Evolutionary conservation across 2,329 filamentous ascomycete genomes (phyloP).

Genomic region (Magnaporthiopsis rhizophila): DNA sequence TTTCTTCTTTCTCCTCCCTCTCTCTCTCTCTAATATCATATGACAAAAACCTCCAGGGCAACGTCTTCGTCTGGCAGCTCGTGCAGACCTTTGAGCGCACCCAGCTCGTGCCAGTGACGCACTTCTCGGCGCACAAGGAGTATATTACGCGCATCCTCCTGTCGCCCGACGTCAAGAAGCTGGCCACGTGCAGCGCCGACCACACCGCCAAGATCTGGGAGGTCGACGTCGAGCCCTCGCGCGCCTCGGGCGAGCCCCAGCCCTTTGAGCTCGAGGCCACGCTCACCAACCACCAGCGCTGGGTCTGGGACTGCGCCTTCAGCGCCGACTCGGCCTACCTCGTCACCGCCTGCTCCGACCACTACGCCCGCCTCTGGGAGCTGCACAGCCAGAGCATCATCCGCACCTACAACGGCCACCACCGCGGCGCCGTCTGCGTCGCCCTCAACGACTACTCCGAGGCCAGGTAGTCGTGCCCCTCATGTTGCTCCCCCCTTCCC

Average conservation of each 20-base stretch:
- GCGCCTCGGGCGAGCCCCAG: constrained; percentile 30
- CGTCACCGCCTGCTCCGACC: constrained; percentile 87
- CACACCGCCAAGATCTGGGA: constrained; percentile 96
- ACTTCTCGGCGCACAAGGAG: constrained; percentile 83
- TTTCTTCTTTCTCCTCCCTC: too few relatives aligned
- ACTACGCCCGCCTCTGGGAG: constrained; percentile 90
- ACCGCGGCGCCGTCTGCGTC: constrained; percentile 85
- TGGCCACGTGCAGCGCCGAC: constrained; percentile 89
- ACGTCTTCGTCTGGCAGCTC: constrained; percentile 96
- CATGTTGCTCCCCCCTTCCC: neutral
- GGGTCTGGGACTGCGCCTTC: constrained; percentile 97
- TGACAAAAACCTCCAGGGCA: constrained; percentile 52
- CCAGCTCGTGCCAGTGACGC: constrained; percentile 76
- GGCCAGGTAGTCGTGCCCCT: constrained; percentile 28
- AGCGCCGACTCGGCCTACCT: constrained; percentile 88
- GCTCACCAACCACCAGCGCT: constrained; percentile 82
- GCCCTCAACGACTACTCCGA: constrained; percentile 81
- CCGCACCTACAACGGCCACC: constrained; percentile 90
- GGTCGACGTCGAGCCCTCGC: constrained; percentile 58
- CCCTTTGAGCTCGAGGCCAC: constrained; percentile 79
- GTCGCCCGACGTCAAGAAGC: constrained; percentile 86
- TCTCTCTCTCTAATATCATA: constrained; percentile 6
- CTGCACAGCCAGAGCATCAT: constrained; percentile 81
- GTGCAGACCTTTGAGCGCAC: constrained; percentile 76
- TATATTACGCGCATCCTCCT: constrained; percentile 90